Percentiles rank a stretch among this genome's conserved stretches.
These are phyloP conservation scores for Penicillium rolfsii DNA, from an alignment of 2,329 filamentous ascomycete species.

Conservation along the genomic window DNA sequence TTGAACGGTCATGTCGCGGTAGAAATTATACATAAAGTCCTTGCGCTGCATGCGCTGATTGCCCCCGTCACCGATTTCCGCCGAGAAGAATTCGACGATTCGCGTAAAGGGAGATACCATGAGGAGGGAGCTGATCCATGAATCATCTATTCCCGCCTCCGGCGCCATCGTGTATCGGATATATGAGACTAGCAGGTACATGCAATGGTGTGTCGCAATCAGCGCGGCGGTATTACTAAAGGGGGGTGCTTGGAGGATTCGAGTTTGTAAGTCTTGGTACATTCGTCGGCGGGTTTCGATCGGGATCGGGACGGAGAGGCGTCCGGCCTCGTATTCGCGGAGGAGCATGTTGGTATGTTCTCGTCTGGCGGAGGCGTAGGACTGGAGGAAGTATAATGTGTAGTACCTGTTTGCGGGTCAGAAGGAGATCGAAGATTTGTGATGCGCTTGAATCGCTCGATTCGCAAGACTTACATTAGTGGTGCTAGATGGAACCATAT, in stretches of 20 bases:
- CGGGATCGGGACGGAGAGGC: slow-evolving; percentile 42
- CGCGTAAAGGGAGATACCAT: slow-evolving; percentile 45
- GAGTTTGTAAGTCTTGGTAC: slow-evolving; percentile 42
- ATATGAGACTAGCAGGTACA: slow-evolving; percentile 45
- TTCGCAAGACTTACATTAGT: slow-evolving; percentile 39
- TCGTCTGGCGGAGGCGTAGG: slow-evolving; percentile 43
- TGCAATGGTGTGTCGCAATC: slow-evolving; percentile 48
- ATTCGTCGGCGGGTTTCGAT: slow-evolving; percentile 39
- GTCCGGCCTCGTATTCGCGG: slow-evolving; percentile 44
- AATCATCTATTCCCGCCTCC: slow-evolving; percentile 40
- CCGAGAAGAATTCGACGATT: slow-evolving; percentile 48
- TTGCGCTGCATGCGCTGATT: slow-evolving; percentile 46
- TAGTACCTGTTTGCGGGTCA: slow-evolving; percentile 41
- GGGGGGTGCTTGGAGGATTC: slow-evolving; percentile 45
- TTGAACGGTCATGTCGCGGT: slow-evolving; percentile 43
- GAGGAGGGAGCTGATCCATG: slow-evolving; percentile 48
- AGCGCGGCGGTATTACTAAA: slow-evolving; percentile 46
- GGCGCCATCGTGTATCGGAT: slow-evolving; percentile 43
- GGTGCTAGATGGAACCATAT: slow-evolving; percentile 47
- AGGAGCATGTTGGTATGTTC: slow-evolving; percentile 44
- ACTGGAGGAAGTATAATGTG: slow-evolving; percentile 46
- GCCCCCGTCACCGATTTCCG: slow-evolving; percentile 48
- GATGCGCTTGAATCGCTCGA: not conserved
- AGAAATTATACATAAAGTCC: slow-evolving; percentile 50
- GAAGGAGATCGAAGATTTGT: not conserved